These are phyloP conservation scores for Drechslerella stenobrocha DNA, from an alignment of 2,329 filamentous ascomycete genomes.

Conservation along the genomic window DNA sequence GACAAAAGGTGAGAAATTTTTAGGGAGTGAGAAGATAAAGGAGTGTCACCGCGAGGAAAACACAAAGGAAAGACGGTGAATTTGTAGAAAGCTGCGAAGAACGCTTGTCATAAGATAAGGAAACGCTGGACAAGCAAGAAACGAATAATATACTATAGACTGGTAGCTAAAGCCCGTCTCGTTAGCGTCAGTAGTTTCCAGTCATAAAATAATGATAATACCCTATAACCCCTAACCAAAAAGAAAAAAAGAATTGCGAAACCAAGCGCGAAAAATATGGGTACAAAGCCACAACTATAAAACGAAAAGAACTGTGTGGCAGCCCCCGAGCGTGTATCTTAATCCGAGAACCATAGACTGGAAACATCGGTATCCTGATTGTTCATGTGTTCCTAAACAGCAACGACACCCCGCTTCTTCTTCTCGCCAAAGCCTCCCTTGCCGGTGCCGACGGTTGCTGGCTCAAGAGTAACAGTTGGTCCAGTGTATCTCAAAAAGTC, in stretches of 20 bases:
- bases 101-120: conserved; percentile 25
- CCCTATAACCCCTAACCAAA: conserved; percentile 18
- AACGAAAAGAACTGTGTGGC: conserved; percentile 9
- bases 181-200: neutral
- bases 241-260: conserved; percentile 26
- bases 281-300: neutral
- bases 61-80: conserved; percentile 20
- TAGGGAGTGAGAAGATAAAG: conserved; percentile 37
- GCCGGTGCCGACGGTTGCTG: conserved; percentile 20
- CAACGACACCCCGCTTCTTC: conserved; percentile 52
- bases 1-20: conserved; percentile 6
- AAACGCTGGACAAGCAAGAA: conserved; percentile 36
- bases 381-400: conserved; percentile 46
- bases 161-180: neutral
- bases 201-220: conserved; percentile 38
- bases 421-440: conserved; percentile 50
- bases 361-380: conserved; percentile 54
- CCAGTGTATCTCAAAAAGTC: conserved; percentile 72
- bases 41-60: conserved; percentile 18
- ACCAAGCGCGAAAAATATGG: conserved; percentile 11
- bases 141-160: conserved; percentile 32
- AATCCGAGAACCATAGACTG: conserved; percentile 18
- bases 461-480: conserved; percentile 61
- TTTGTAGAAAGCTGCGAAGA: neutral
- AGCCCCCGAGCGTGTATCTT: no score